Conservation (phyloP, 164 flowering plant genomes). For the Nymphaea colorata region DNA sequence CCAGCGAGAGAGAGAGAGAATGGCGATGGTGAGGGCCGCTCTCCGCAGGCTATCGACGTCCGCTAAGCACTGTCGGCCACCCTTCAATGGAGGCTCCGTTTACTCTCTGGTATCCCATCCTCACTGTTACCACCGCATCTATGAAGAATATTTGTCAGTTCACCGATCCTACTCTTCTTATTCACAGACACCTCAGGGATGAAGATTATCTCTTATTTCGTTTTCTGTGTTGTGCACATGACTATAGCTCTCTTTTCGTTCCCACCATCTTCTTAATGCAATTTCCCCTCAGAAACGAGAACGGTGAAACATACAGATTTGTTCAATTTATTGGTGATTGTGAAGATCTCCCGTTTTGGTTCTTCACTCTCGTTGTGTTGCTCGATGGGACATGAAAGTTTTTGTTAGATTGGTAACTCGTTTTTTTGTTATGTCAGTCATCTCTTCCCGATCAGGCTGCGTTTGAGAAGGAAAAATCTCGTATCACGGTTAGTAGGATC, state of each 20-base stretch:
- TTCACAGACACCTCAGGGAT: too few relatives aligned
- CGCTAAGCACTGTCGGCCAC: slow-evolving; percentile 52
- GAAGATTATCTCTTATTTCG: too few relatives aligned
- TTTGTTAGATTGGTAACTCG: neutral
- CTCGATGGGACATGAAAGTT: too few relatives aligned
- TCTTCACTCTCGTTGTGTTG: too few relatives aligned
- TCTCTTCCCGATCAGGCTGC: slow-evolving; percentile 77
- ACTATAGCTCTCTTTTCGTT: too few relatives aligned
- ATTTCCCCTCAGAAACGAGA: too few relatives aligned
- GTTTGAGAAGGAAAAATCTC: slow-evolving; percentile 58
- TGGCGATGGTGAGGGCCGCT: slow-evolving; percentile 97
- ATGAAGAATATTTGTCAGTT: too few relatives aligned
- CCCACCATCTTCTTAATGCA: too few relatives aligned
- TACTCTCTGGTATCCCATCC: slow-evolving; percentile 42
- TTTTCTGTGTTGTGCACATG: too few relatives aligned
- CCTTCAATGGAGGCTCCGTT: slow-evolving; percentile 43
- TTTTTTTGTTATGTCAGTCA: slow-evolving; percentile 26
- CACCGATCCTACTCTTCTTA: too few relatives aligned
- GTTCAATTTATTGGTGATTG: neutral
- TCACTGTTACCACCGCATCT: too few relatives aligned
- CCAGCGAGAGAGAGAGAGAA: slow-evolving; percentile 13
- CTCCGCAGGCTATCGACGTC: slow-evolving; percentile 70
- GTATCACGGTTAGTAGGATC: slow-evolving; percentile 38
- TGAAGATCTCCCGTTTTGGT: too few relatives aligned
- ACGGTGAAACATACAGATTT: neutral